Evolutionary conservation across 208 protist species (phyloP).

Genomic region (Crithidia mellificae): DNA sequence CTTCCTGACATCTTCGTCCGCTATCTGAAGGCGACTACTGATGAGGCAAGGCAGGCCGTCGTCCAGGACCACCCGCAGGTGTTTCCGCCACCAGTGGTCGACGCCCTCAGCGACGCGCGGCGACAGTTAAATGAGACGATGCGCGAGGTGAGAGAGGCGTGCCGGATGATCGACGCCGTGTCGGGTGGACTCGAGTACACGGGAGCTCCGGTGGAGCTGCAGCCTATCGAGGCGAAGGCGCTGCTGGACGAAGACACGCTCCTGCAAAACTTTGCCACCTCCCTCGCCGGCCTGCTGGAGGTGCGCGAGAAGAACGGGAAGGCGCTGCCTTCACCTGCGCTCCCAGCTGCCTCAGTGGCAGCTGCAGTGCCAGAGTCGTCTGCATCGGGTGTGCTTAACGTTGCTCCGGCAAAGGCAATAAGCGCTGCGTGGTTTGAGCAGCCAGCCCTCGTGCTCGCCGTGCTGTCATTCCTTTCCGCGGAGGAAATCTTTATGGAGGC

Average conservation of each 20-base stretch:
- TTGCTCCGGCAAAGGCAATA: too few species aligned
- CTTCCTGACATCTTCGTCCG: constrained; percentile 32
- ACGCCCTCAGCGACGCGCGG: constrained; percentile 42
- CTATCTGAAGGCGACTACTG: constrained; percentile 30
- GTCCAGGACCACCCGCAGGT: constrained; percentile 26
- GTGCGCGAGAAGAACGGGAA: constrained; percentile 13
- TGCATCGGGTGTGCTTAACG: too few species aligned
- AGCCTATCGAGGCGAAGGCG: constrained; percentile 30
- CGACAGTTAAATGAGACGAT: constrained; percentile 34
- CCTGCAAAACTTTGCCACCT: constrained; percentile 47
- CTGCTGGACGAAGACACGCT: constrained; percentile 57
- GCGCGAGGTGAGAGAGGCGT: constrained; percentile 42
- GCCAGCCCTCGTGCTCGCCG: constrained; percentile 46
- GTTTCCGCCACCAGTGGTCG: constrained; percentile 37
- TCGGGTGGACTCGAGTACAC: constrained; percentile 45
- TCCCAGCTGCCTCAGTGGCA: background rate
- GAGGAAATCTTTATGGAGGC: constrained; percentile 52
- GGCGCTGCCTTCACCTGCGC: background rate
- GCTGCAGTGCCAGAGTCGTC: background rate
- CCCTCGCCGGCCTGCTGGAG: constrained; percentile 33
- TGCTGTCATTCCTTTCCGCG: constrained; percentile 67
- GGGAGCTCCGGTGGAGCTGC: constrained; percentile 27
- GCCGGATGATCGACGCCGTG: constrained; percentile 48
- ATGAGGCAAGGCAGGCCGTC: constrained; percentile 13
- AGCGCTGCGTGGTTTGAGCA: constrained; percentile 35